A percentile compares a stretch with the other conserved stretches of the same genome.
phyloP scores from a whole-genome alignment of 2,329 filamentous ascomycete genomes.

The Verticillium dahliae region DNA sequence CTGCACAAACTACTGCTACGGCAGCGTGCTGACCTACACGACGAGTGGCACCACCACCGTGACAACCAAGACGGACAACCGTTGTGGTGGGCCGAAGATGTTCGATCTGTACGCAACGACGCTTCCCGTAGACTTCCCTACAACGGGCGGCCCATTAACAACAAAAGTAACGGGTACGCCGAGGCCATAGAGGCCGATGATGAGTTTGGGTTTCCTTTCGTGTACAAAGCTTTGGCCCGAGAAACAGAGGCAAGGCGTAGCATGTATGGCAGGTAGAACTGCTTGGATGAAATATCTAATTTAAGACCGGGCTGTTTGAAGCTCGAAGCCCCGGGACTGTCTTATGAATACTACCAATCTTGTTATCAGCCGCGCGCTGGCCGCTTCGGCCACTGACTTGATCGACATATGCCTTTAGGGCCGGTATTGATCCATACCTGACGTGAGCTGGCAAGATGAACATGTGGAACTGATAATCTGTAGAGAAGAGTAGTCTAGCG shows the following conservation, averaged over 20 bases:
- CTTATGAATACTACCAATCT: no score
- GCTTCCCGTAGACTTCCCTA: slow-evolving; percentile 12
- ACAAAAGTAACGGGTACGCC: slow-evolving; percentile 1
- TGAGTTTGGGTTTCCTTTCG: background rate
- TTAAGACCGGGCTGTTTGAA: no score
- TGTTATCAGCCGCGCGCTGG: no score
- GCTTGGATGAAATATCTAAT: no score
- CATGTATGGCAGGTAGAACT: background rate
- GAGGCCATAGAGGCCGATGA: background rate
- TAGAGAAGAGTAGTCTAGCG: no score
- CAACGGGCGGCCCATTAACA: slow-evolving; percentile 13
- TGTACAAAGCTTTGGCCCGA: background rate
- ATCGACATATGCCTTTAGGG: no score
- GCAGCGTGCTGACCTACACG: slow-evolving; percentile 14
- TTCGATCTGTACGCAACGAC: slow-evolving; percentile 23
- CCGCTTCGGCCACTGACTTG: no score
- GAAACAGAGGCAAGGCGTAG: background rate
- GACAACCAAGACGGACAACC: slow-evolving; percentile 19
- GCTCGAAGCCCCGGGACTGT: no score
- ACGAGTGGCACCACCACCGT: slow-evolving; percentile 10
- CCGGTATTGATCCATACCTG: no score
- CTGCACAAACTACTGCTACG: slow-evolving; percentile 21
- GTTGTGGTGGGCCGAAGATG: slow-evolving; percentile 24
- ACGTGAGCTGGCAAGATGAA: no score
- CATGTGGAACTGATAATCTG: no score